Base-by-base conservation (phyloP, 225 moss, liverwort and hornwort genomes). In the Thuidium tamariscinum region DNA sequence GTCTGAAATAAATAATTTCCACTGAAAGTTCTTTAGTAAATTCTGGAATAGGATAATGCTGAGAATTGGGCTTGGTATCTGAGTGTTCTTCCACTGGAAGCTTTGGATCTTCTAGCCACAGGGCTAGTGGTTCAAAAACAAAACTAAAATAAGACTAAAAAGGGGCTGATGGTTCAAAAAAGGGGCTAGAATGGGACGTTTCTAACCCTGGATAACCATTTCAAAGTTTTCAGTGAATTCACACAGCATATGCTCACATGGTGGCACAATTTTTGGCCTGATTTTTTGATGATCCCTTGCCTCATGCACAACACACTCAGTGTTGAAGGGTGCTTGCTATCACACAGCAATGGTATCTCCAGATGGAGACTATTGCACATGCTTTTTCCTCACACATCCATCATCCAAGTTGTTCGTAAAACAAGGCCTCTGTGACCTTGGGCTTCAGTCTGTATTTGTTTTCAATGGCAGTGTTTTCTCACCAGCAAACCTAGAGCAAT, bases 281-380 rank as follows among this genome's bases (percentile, higher is more conserved):
- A 25, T 39, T 25, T 13, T 25, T 49, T 49, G 3, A 11, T 48
- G 29, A 72, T 29, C 46, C 49, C 7, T 34, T 21, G 73, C 49
- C 34, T 32, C 0, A 1, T 20, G 21, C 0, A 32, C 19, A n/a
- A n/a, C n/a, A n/a, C n/a, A n/a, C 5, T 34, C 34, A 34, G 13
- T 74, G 22, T 22, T 74, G 46, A 7, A 46, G 7, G 21, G 21
- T 74, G 7, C 51, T 34, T 34, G 34, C 13, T 74, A 8, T 51
- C 34, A 5, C 21, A 34, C 51, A 49, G 74, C 51, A 32, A 32
- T 32, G 7, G 49, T 20, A 73, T 20, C 48, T 18, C 17, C 11
- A 34, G 49, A 49, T 20, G 2, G 13, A 1, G 74, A 74, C 49
- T 49, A 18, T 7, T 0, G 32, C 32, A 74, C 32, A 16, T 20